phyloP scores from a whole-genome alignment of 2,329 filamentous ascomycete genomes.

The Diaporthe eres region DNA sequence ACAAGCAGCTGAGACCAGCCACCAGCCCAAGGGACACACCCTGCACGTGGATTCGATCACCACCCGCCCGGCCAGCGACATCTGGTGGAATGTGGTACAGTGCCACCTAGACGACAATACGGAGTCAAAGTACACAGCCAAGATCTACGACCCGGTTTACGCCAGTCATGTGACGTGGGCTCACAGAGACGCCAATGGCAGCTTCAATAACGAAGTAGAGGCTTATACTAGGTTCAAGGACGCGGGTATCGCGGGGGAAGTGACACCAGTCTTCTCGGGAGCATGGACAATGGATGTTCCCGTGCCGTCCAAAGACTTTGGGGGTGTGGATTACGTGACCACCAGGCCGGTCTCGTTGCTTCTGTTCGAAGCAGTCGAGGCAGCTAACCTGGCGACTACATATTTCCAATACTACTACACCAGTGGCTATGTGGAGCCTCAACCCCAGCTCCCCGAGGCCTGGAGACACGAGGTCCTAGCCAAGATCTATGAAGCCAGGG shows the following conservation, averaged over 20 bases:
- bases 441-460: neutral
- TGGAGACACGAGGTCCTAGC: slow-evolving; percentile 7
- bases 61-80: neutral
- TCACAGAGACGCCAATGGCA: neutral
- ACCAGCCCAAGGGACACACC: neutral
- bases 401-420: neutral
- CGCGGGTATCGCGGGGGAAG: neutral
- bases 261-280: neutral
- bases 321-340: neutral
- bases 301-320: neutral
- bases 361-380: neutral
- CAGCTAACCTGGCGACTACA: neutral
- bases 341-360: slow-evolving; percentile 1
- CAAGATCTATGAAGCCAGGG: slow-evolving; percentile 2
- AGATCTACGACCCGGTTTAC: slow-evolving; percentile 16
- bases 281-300: neutral
- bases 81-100: neutral
- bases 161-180: neutral
- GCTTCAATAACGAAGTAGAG: neutral
- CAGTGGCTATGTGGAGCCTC: neutral
- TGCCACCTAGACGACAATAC: neutral
- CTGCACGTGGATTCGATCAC: neutral
- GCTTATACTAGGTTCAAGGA: neutral
- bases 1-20: neutral
- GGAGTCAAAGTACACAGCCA: neutral